A percentile compares a stretch with the other conserved stretches of the same genome.
Conservation (phyloP, 306 rosid genomes). For the Coriaria nepalensis region DNA sequence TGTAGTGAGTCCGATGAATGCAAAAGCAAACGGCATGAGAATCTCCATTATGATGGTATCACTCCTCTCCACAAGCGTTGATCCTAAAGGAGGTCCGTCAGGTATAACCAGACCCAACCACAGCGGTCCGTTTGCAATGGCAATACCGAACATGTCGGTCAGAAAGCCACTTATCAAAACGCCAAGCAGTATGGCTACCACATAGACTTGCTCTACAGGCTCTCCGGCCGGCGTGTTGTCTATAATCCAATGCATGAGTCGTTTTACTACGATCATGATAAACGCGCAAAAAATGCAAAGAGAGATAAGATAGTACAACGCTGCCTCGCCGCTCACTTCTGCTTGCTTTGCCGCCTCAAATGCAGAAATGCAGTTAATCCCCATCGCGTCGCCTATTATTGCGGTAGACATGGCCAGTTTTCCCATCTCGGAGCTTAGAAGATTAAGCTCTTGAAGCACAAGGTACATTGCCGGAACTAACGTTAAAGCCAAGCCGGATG, state of each 20-base stretch:
- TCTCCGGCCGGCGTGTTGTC: slow-evolving; percentile 35
- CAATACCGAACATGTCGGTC: slow-evolving; percentile 45
- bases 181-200: slow-evolving; percentile 26
- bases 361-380: slow-evolving; percentile 1
- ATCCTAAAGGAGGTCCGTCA: slow-evolving; percentile 64
- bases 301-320: slow-evolving; percentile 37
- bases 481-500: slow-evolving; percentile 30
- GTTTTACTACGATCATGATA: slow-evolving; percentile 10
- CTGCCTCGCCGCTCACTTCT: background rate
- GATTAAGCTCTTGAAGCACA: slow-evolving; percentile 52
- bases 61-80: slow-evolving; percentile 26
- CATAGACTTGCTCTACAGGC: slow-evolving; percentile 20
- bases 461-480: slow-evolving; percentile 34
- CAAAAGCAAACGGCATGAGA: slow-evolving; percentile 48
- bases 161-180: slow-evolving; percentile 33
- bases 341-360: slow-evolving; percentile 50
- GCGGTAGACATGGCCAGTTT: slow-evolving; percentile 31
- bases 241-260: slow-evolving; percentile 22
- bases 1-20: slow-evolving; percentile 29
- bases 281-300: background rate
- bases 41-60: slow-evolving; percentile 32
- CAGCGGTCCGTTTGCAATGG: slow-evolving; percentile 45
- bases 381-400: slow-evolving; percentile 33
- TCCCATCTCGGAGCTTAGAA: slow-evolving; percentile 59
- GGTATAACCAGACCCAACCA: slow-evolving; percentile 59